A percentile compares a stretch with the other conserved stretches of the same genome.
These are phyloP conservation scores for Tuber calosporum DNA, from an alignment of 495 filamentous ascomycete species.

Conservation along the genomic window DNA sequence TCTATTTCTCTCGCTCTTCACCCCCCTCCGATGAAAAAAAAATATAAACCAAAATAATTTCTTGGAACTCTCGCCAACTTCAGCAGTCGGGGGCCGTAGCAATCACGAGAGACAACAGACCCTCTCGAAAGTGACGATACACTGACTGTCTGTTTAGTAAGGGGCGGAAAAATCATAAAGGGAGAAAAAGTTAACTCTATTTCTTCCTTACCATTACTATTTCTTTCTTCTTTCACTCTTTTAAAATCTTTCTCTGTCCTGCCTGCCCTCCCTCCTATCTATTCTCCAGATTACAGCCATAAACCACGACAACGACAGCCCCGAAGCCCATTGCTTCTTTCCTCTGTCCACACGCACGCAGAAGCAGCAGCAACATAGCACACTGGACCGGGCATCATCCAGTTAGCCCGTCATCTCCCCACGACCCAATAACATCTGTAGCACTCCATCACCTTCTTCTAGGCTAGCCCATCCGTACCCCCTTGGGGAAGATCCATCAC, in stretches of 20 bases:
- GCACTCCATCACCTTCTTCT: not conserved
- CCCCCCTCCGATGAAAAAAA: not conserved
- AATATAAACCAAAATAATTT: not conserved
- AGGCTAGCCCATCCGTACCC: not conserved
- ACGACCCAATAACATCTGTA: not conserved
- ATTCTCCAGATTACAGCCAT: not conserved
- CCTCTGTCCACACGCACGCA: not conserved
- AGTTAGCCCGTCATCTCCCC: not conserved
- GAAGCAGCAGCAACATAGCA: not conserved
- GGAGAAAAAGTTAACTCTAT: not conserved
- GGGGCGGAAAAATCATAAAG: slow-evolving; percentile 1
- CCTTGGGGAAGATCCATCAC: slow-evolving; percentile 14
- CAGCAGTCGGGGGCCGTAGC: not conserved
- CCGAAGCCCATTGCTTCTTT: not conserved
- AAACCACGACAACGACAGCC: slow-evolving; percentile 5
- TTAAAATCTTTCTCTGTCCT: not conserved
- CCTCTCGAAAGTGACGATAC: not conserved
- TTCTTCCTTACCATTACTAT: not conserved
- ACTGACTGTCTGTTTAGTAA: not conserved
- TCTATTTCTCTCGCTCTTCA: slow-evolving; percentile 1
- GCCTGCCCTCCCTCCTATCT: not conserved
- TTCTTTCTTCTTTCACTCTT: slow-evolving; percentile 6
- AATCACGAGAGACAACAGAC: not conserved
- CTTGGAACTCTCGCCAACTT: not conserved
- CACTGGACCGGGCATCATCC: not conserved